Conservation (phyloP, 306 rosid species). For the Quercus agrifolia region DNA sequence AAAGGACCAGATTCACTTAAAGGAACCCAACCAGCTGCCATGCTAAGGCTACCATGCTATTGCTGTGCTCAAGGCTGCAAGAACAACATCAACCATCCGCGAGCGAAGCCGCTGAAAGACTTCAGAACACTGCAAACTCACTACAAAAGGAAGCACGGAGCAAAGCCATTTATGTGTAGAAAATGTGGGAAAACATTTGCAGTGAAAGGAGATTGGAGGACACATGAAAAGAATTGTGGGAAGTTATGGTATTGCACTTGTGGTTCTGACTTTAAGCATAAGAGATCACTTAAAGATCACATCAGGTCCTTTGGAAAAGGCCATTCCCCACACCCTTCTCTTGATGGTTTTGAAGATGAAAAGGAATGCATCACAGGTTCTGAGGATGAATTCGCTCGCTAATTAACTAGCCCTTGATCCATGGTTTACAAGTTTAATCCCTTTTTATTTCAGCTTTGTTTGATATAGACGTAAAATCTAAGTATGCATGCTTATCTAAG, state of each 20-base stretch:
- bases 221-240: conserved; percentile 96
- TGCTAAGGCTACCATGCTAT: conserved; percentile 90
- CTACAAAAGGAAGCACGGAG: conserved; percentile 91
- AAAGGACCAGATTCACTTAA: conserved; percentile 84
- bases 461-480: not conserved
- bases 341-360: conserved; percentile 56
- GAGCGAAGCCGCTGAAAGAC: conserved; percentile 91
- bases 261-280: conserved; percentile 96
- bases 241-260: conserved; percentile 93
- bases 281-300: conserved; percentile 88
- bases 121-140: conserved; percentile 95
- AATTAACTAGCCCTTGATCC: too few species aligned
- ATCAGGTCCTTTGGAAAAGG: conserved; percentile 80
- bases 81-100: conserved; percentile 91
- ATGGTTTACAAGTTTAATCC: not conserved
- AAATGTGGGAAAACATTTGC: conserved; percentile 88
- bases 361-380: conserved; percentile 66
- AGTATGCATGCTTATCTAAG: conserved; percentile 16
- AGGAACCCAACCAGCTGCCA: conserved; percentile 96
- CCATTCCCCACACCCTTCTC: conserved; percentile 50
- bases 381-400: conserved; percentile 43
- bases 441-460: not conserved
- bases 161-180: conserved; percentile 77
- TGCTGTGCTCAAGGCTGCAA: conserved; percentile 95
- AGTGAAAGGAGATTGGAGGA: conserved; percentile 96